Evolutionary conservation across 75 land plant genomes (phyloP).

Genomic region (Pinus taeda): DNA sequence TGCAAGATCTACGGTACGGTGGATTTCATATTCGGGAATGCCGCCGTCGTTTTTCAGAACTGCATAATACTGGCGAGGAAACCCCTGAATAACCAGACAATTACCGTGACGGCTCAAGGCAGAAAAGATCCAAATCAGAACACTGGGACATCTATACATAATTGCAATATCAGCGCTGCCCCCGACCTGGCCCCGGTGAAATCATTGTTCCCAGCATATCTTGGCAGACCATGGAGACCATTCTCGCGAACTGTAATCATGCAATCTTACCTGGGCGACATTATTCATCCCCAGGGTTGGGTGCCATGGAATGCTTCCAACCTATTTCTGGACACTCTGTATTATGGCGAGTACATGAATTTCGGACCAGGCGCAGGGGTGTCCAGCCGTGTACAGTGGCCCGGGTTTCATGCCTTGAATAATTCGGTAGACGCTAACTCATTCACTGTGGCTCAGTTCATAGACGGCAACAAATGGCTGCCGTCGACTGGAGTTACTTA

Average conservation of each 20-base stretch:
- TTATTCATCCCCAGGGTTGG: conserved; percentile 11
- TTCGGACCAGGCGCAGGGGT: conserved; percentile 57
- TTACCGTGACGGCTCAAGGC: conserved; percentile 26
- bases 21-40: conserved; percentile 48
- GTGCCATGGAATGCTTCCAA: conserved; percentile 1
- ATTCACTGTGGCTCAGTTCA: conserved; percentile 59
- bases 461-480: conserved; percentile 55
- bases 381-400: conserved; percentile 47
- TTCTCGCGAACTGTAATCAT: conserved; percentile 11
- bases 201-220: not conserved
- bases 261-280: conserved; percentile 14
- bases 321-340: conserved; percentile 9
- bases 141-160: conserved; percentile 27
- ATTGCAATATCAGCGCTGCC: conserved; percentile 15
- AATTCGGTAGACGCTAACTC: conserved; percentile 27
- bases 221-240: conserved; percentile 15
- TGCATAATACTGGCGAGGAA: conserved; percentile 23
- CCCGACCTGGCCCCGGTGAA: not conserved
- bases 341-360: conserved; percentile 54
- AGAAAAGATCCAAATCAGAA: not conserved
- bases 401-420: conserved; percentile 51
- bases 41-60: conserved; percentile 32
- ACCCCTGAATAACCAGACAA: conserved; percentile 15
- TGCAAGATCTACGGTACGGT: conserved; percentile 33
- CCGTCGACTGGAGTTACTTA: conserved; percentile 4